These are phyloP conservation scores for Leccinum incarnatum DNA, from an alignment of 768 basidiomycete species.

Conservation along the genomic window DNA sequence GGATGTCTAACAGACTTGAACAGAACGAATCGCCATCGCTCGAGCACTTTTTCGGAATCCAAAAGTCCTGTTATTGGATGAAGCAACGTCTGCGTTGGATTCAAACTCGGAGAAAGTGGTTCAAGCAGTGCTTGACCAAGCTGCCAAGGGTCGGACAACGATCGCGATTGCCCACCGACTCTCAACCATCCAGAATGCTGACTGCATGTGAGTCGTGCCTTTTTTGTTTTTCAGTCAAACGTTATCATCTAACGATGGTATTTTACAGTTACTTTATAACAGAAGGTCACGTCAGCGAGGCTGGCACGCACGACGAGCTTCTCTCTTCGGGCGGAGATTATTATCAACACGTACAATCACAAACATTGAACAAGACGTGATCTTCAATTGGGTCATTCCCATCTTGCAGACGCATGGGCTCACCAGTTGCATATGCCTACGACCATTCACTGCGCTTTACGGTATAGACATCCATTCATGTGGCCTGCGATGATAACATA, in stretches of 20 bases:
- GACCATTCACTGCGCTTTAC: no score
- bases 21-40: slow-evolving; percentile 78
- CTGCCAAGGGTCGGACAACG: slow-evolving; percentile 89
- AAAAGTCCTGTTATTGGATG: slow-evolving; percentile 82
- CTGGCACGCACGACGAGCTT: slow-evolving; percentile 86
- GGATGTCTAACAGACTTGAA: neutral
- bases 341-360: slow-evolving; percentile 83
- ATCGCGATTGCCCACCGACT: slow-evolving; percentile 94
- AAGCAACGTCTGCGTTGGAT: slow-evolving; percentile 90
- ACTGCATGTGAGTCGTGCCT: slow-evolving; percentile 64
- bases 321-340: slow-evolving; percentile 63
- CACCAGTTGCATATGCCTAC: no score
- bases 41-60: slow-evolving; percentile 90
- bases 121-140: slow-evolving; percentile 89
- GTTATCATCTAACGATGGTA: neutral
- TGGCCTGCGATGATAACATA: no score
- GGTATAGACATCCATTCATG: no score
- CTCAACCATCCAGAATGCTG: slow-evolving; percentile 89
- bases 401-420: no score
- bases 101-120: slow-evolving; percentile 93
- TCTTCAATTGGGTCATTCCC: no score
- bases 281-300: slow-evolving; percentile 81
- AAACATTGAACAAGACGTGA: slow-evolving; percentile 54
- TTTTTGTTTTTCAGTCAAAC: neutral
- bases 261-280: slow-evolving; percentile 77